Conservation (phyloP, 2,329 filamentous ascomycete species). For the Plenodomus tracheiphilus region DNA sequence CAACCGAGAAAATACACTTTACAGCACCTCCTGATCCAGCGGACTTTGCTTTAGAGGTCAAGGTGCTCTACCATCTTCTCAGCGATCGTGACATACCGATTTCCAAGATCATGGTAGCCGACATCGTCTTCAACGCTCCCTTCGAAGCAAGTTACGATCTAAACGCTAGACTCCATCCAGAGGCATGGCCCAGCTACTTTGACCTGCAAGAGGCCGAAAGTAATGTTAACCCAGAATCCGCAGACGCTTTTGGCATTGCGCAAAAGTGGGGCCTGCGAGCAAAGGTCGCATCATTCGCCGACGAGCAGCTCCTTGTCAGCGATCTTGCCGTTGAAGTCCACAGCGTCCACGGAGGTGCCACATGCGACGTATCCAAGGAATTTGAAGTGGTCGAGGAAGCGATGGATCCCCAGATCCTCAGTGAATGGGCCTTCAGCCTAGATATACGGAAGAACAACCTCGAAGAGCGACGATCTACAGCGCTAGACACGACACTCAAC, state of each 20-base stretch:
- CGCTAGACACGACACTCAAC: conserved; percentile 73
- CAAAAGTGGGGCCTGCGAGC: conserved; percentile 83
- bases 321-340: conserved; percentile 67
- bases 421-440: conserved; percentile 73
- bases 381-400: conserved; percentile 32
- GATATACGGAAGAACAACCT: conserved; percentile 75
- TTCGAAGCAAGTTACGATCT: conserved; percentile 94
- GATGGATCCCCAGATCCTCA: conserved; percentile 68
- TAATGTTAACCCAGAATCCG: conserved; percentile 37
- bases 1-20: conserved; percentile 44
- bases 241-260: conserved; percentile 63
- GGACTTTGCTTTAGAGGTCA: conserved; percentile 70
- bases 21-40: conserved; percentile 50
- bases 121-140: conserved; percentile 74
- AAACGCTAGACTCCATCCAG: conserved; percentile 73
- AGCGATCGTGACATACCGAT: conserved; percentile 82
- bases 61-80: conserved; percentile 75
- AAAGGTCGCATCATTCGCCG: conserved; percentile 73
- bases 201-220: conserved; percentile 54
- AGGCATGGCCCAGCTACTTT: conserved; percentile 88
- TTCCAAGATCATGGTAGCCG: conserved; percentile 69
- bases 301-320: conserved; percentile 63
- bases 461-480: conserved; percentile 77
- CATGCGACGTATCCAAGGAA: conserved; percentile 52
- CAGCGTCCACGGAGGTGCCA: conserved; percentile 63